Conservation (phyloP, 257 asterid genomes). For the Solanum chilense region DNA sequence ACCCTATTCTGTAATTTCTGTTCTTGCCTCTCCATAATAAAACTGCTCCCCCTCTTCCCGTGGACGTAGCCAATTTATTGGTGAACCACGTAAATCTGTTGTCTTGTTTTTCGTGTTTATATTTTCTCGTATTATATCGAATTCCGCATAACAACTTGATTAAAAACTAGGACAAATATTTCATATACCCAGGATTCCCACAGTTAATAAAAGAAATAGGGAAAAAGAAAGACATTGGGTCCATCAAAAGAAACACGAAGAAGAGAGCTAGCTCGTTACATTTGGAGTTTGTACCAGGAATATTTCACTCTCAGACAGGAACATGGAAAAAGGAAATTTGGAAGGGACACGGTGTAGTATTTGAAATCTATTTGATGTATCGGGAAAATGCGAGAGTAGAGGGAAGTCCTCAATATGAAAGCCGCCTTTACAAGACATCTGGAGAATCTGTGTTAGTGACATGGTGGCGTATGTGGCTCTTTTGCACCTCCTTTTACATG, state of each 20-base stretch:
- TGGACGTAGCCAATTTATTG: no score
- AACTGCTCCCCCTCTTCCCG: no score
- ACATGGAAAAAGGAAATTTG: neutral
- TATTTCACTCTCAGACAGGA: neutral
- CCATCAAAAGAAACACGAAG: neutral
- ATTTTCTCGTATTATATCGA: no score
- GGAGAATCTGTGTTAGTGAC: neutral
- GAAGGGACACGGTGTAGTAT: neutral
- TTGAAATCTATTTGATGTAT: neutral
- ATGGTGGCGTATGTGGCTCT: neutral
- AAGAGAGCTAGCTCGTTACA: neutral
- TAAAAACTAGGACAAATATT: neutral
- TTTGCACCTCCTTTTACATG: neutral
- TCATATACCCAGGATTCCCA: neutral
- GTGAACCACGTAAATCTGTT: no score
- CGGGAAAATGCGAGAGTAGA: neutral
- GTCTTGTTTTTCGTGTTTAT: neutral
- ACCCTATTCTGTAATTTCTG: no score
- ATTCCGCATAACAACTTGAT: neutral
- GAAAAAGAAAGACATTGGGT: neutral
- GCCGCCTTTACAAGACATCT: neutral
- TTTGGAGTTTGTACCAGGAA: neutral
- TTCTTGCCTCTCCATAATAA: no score
- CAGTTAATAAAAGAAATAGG: neutral
- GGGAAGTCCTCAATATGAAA: neutral